Conservation (phyloP, 495 filamentous ascomycete species). For the Sordaria brevicollis region DNA sequence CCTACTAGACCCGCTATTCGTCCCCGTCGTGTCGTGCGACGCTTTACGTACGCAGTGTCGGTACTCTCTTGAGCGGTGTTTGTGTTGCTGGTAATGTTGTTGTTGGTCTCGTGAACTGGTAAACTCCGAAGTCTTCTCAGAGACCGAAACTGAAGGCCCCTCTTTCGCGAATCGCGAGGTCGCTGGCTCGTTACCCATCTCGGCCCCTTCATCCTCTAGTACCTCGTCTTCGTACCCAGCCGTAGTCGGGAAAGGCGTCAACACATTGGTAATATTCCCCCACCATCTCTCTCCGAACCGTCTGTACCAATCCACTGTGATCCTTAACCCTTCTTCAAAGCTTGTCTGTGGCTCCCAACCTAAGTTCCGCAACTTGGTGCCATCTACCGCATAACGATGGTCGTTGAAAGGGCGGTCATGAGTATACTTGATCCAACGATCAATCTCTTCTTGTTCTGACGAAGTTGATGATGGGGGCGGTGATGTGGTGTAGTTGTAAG, state of each 20-base stretch:
- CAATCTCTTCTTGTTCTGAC: slow-evolving; percentile 24
- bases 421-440: slow-evolving; percentile 52
- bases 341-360: slow-evolving; percentile 57
- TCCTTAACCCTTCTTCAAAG: slow-evolving; percentile 50
- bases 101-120: background rate
- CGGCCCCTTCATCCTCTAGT: slow-evolving; percentile 35
- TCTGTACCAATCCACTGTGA: slow-evolving; percentile 64
- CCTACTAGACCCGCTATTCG: background rate
- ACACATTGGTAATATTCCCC: slow-evolving; percentile 58
- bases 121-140: slow-evolving; percentile 13
- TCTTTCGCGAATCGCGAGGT: background rate
- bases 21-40: background rate
- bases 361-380: slow-evolving; percentile 49
- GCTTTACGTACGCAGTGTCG: background rate
- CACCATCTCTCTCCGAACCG: slow-evolving; percentile 56
- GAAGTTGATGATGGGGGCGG: background rate
- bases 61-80: background rate
- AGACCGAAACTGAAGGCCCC: background rate
- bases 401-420: slow-evolving; percentile 68
- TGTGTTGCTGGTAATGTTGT: background rate
- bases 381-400: slow-evolving; percentile 57
- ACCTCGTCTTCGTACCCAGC: slow-evolving; percentile 36
- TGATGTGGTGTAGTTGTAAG: background rate
- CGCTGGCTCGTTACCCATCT: slow-evolving; percentile 38
- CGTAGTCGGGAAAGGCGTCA: slow-evolving; percentile 49